Conservation (phyloP, 768 basidiomycete genomes). For the Pseudohyphozyma bogoriensis region DNA sequence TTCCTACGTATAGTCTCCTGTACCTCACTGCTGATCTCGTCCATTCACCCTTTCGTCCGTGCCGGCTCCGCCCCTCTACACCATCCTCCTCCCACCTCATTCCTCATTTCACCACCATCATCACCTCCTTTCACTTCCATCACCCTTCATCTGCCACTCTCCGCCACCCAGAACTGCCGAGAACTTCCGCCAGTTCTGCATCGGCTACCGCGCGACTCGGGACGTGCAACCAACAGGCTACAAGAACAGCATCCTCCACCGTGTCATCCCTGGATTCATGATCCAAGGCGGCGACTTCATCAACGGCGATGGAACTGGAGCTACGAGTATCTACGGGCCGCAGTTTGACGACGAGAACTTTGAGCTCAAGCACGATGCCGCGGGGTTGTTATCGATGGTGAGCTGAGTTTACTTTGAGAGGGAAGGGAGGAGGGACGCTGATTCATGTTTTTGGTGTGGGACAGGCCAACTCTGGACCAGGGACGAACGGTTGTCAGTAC, state of each 20-base stretch:
- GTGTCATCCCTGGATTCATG: conserved; percentile 54
- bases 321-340: conserved; percentile 93
- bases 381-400: conserved; percentile 88
- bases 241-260: conserved; percentile 29
- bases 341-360: conserved; percentile 96
- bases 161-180: conserved; percentile 66
- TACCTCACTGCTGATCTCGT: not conserved
- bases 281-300: conserved; percentile 74
- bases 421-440: not conserved
- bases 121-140: not conserved
- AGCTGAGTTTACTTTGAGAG: conserved; percentile 20
- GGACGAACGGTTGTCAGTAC: conserved; percentile 96
- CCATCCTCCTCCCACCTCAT: not conserved
- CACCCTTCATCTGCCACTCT: no score
- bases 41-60: not conserved
- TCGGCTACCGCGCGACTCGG: conserved; percentile 45
- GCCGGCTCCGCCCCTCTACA: not conserved
- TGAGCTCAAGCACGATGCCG: conserved; percentile 69
- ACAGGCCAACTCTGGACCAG: conserved; percentile 87
- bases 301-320: conserved; percentile 88
- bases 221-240: conserved; percentile 32
- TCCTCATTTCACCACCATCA: not conserved
- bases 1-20: conserved; percentile 36
- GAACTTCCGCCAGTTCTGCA: conserved; percentile 94
- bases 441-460: not conserved